phyloP scores from a whole-genome alignment of 2,329 filamentous ascomycete species.

The Alternaria alternata region DNA sequence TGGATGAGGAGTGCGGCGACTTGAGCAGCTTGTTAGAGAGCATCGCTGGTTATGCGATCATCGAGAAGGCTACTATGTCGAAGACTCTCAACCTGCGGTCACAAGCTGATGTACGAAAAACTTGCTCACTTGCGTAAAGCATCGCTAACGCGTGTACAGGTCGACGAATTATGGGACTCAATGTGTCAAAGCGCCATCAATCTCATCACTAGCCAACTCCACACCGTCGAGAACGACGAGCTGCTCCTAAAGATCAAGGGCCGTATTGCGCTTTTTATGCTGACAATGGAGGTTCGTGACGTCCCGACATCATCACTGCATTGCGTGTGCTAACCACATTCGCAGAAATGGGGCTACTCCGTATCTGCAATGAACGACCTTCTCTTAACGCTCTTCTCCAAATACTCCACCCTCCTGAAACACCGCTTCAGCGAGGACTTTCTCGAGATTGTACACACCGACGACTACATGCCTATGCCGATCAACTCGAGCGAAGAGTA shows the following conservation, averaged over 20 bases:
- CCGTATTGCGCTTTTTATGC: conserved; percentile 90
- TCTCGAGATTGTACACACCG: conserved; percentile 86
- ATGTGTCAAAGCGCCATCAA: conserved; percentile 90
- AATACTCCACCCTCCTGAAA: conserved; percentile 91
- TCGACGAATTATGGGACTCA: conserved; percentile 98
- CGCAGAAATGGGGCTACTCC: conserved; percentile 85
- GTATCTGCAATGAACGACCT: conserved; percentile 83
- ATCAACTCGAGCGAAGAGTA: conserved; percentile 91
- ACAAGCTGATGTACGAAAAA: conserved; percentile 76
- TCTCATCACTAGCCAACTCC: conserved; percentile 80
- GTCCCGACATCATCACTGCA: background rate
- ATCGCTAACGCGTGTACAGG: conserved; percentile 56
- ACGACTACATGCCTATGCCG: conserved; percentile 99
- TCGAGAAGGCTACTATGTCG: conserved; percentile 92
- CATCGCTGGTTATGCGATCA: conserved; percentile 94
- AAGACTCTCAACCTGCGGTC: conserved; percentile 79
- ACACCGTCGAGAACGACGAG: conserved; percentile 85
- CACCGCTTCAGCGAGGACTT: conserved; percentile 94
- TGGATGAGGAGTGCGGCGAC: conserved; percentile 82
- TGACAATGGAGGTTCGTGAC: conserved; percentile 89
- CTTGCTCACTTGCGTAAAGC: background rate
- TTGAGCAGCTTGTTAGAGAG: conserved; percentile 92
- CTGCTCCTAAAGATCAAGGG: conserved; percentile 94
- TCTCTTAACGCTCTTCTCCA: conserved; percentile 87
- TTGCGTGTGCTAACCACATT: conserved; percentile 11